A percentile compares a stretch with the other conserved stretches of the same genome.
phyloP scores from a whole-genome alignment of 2,329 filamentous ascomycete species.

The Fusarium camptoceras region DNA sequence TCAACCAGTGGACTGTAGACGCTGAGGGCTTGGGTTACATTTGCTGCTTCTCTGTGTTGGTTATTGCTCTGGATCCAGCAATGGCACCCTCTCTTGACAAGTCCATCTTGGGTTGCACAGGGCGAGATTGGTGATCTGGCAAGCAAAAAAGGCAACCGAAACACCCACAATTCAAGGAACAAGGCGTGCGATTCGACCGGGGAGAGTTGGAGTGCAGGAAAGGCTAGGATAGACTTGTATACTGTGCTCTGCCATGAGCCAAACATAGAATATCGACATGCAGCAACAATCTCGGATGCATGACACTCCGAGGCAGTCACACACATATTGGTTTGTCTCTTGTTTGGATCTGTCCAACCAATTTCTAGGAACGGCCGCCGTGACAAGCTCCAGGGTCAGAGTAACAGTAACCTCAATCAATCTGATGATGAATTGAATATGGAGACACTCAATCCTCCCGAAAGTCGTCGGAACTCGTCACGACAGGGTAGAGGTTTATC shows the following conservation, averaged over 20 bases:
- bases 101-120: slow-evolving; percentile 20
- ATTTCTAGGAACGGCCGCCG: slow-evolving; percentile 21
- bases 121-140: slow-evolving; percentile 26
- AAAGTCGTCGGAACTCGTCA: slow-evolving; percentile 17
- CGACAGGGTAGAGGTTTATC: slow-evolving; percentile 15
- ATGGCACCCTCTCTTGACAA: slow-evolving; percentile 33
- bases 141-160: slow-evolving; percentile 35
- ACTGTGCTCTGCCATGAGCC: slow-evolving; percentile 6
- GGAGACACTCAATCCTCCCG: slow-evolving; percentile 17
- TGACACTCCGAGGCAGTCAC: slow-evolving; percentile 44
- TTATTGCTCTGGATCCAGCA: slow-evolving; percentile 38
- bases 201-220: slow-evolving; percentile 27
- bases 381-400: slow-evolving; percentile 32
- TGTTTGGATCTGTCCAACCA: slow-evolving; percentile 24
- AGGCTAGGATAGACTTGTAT: slow-evolving; percentile 26
- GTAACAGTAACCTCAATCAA: slow-evolving; percentile 17
- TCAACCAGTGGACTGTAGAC: slow-evolving; percentile 5
- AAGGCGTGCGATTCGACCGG: slow-evolving; percentile 20
- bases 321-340: slow-evolving; percentile 31
- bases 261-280: slow-evolving; percentile 42
- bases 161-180: slow-evolving; percentile 21
- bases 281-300: slow-evolving; percentile 49
- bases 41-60: slow-evolving; percentile 4
- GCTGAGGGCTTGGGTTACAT: slow-evolving; percentile 5
- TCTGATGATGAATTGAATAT: slow-evolving; percentile 24